Evolutionary conservation across 2,329 filamentous ascomycete genomes (phyloP).

Genomic region (Colletotrichum incanum): DNA sequence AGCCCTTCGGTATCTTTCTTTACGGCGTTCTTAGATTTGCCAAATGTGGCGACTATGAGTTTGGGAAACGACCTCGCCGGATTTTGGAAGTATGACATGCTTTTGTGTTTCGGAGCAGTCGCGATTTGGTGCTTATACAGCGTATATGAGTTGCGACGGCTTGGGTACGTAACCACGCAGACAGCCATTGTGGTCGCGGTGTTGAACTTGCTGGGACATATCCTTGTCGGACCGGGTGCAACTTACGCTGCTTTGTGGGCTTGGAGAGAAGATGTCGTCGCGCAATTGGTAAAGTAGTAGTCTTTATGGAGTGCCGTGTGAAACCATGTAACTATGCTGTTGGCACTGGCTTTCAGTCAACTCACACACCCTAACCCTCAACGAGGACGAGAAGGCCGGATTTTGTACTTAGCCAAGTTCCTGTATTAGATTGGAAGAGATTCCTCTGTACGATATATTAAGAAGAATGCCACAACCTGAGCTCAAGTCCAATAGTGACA

Average conservation of each 20-base stretch:
- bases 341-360: neutral
- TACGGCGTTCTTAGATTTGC: constrained; percentile 8
- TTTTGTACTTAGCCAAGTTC: neutral
- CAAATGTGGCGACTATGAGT: neutral
- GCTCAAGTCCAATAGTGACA: too few relatives aligned
- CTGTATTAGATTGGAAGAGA: neutral
- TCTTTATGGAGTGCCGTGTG: too few relatives aligned
- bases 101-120: constrained; percentile 18
- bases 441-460: neutral
- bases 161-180: constrained; percentile 45
- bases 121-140: constrained; percentile 42
- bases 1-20: constrained; percentile 4
- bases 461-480: neutral
- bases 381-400: neutral
- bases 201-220: constrained; percentile 25
- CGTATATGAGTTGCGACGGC: constrained; percentile 46
- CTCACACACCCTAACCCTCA: neutral
- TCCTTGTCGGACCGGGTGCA: constrained; percentile 45
- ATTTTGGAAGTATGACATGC: constrained; percentile 30
- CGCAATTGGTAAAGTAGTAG: constrained; percentile 1
- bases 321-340: neutral
- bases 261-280: constrained; percentile 45
- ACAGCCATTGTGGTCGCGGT: constrained; percentile 19
- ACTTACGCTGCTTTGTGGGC: constrained; percentile 47
- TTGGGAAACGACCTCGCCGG: neutral